Evolutionary conservation across 208 protist species (phyloP).

Genomic region (Crithidia mellificae): DNA sequence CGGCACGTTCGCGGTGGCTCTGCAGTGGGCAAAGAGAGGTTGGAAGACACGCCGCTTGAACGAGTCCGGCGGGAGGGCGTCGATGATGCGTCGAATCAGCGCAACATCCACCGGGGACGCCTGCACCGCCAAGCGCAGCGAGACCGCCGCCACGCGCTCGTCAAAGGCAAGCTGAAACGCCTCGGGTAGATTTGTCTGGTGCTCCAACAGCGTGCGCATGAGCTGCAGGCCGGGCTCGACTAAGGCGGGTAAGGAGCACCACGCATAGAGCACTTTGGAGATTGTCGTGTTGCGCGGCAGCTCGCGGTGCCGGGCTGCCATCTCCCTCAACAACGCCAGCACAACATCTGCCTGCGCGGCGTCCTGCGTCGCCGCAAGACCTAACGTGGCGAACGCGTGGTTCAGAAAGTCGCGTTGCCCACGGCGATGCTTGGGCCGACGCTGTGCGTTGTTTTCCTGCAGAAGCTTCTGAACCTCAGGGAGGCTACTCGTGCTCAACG

Average conservation of each 20-base stretch:
- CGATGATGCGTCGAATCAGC: conserved; percentile 50
- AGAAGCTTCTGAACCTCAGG: conserved; percentile 54
- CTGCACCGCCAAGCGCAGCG: conserved; percentile 51
- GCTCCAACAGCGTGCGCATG: conserved; percentile 33
- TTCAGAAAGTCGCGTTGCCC: conserved; percentile 67
- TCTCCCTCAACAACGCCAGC: conserved; percentile 50
- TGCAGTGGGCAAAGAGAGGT: conserved; percentile 61
- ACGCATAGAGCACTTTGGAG: conserved; percentile 66
- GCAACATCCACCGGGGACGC: conserved; percentile 15
- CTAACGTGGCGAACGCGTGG: conserved; percentile 55
- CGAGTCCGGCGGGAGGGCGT: conserved; percentile 42
- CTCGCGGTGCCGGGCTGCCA: conserved; percentile 41
- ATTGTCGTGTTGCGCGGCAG: conserved; percentile 61
- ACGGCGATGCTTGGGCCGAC: conserved; percentile 46
- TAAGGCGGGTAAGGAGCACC: conserved; percentile 29
- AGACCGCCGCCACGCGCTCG: conserved; percentile 73
- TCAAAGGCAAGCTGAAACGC: conserved; percentile 41
- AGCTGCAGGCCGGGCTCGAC: conserved; percentile 36
- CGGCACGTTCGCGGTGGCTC: conserved; percentile 25
- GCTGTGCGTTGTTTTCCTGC: conserved; percentile 60
- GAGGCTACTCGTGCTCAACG: conserved; percentile 41
- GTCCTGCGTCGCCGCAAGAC: conserved; percentile 31
- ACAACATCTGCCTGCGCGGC: conserved; percentile 10
- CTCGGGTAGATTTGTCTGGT: conserved; percentile 23
- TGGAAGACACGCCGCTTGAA: conserved; percentile 72